phyloP scores from a whole-genome alignment of 768 basidiomycete genomes.

The Collybia mongolica region DNA sequence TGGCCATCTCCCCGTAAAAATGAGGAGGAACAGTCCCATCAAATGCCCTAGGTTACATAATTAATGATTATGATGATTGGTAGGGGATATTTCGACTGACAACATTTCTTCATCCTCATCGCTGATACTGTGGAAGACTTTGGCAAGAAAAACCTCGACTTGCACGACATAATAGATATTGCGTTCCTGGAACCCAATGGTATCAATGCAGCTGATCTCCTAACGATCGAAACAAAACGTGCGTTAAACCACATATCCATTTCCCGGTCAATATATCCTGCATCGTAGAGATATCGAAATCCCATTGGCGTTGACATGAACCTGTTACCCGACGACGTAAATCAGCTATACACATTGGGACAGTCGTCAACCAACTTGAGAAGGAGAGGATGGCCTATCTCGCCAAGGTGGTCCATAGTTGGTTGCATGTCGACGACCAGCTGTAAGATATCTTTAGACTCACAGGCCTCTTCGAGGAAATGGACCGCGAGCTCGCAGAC shows the following conservation, averaged over 20 bases:
- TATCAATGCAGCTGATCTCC: neutral
- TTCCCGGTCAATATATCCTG: constrained; percentile 90
- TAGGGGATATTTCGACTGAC: constrained; percentile 29
- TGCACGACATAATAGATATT: constrained; percentile 93
- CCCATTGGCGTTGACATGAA: constrained; percentile 95
- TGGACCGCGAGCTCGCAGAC: constrained; percentile 90
- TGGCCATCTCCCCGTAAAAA: constrained; percentile 98
- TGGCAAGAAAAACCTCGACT: constrained; percentile 88
- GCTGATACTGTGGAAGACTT: constrained; percentile 62
- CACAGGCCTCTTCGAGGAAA: constrained; percentile 88
- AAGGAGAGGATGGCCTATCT: constrained; percentile 84
- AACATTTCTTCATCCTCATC: constrained; percentile 68
- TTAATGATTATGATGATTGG: constrained; percentile 1
- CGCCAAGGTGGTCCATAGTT: constrained; percentile 92
- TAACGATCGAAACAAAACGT: constrained; percentile 21
- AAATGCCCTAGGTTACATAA: constrained; percentile 48
- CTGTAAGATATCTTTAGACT: constrained; percentile 78
- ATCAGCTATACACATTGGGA: neutral
- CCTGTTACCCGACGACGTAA: constrained; percentile 34
- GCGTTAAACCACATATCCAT: constrained; percentile 98
- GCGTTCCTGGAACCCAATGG: constrained; percentile 62
- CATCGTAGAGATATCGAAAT: constrained; percentile 88
- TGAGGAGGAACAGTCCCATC: constrained; percentile 91
- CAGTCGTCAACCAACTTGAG: constrained; percentile 60
- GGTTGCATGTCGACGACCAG: constrained; percentile 94